Conservation (phyloP, 2,329 filamentous ascomycete genomes). For the Magnaporthiopsis rhizophila region DNA sequence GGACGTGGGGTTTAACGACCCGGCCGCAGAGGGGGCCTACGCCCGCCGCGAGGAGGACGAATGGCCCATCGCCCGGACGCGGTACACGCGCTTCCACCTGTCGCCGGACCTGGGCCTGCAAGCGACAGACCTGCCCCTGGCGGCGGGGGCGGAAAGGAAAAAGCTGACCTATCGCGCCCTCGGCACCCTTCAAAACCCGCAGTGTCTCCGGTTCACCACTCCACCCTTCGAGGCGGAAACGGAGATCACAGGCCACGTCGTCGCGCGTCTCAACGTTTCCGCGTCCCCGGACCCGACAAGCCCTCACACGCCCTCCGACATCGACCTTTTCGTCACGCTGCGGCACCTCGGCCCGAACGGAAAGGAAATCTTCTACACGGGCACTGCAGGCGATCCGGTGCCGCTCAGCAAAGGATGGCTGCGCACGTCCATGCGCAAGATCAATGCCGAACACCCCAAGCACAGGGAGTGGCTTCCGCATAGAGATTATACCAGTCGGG, state of each 20-base stretch:
- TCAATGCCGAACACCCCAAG: conserved; percentile 39
- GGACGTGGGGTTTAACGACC: conserved; percentile 58
- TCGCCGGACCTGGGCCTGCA: conserved; percentile 25
- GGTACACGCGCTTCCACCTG: conserved; percentile 55
- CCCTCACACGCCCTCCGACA: conserved; percentile 33
- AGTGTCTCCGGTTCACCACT: conserved; percentile 48
- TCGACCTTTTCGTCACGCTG: conserved; percentile 57
- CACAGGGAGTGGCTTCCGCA: conserved; percentile 47
- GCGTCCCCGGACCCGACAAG: conserved; percentile 31
- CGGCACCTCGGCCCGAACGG: conserved; percentile 47
- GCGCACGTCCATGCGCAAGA: conserved; percentile 47
- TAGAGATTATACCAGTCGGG: conserved; percentile 50
- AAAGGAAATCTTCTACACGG: conserved; percentile 55
- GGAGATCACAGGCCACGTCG: conserved; percentile 62
- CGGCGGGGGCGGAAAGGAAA: conserved; percentile 22
- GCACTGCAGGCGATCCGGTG: conserved; percentile 55
- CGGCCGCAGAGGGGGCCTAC: conserved; percentile 49
- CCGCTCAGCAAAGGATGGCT: conserved; percentile 59
- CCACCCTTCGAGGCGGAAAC: conserved; percentile 50
- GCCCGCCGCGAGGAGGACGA: conserved; percentile 46
- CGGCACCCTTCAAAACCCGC: conserved; percentile 42
- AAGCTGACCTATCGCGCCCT: conserved; percentile 48
- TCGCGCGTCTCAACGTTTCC: conserved; percentile 57
- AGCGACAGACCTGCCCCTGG: not conserved
- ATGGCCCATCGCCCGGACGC: conserved; percentile 60